Percentiles rank a stretch among this genome's conserved stretches.
phyloP scores from a whole-genome alignment of 2,329 filamentous ascomycete genomes.

The Phoma sp. region DNA sequence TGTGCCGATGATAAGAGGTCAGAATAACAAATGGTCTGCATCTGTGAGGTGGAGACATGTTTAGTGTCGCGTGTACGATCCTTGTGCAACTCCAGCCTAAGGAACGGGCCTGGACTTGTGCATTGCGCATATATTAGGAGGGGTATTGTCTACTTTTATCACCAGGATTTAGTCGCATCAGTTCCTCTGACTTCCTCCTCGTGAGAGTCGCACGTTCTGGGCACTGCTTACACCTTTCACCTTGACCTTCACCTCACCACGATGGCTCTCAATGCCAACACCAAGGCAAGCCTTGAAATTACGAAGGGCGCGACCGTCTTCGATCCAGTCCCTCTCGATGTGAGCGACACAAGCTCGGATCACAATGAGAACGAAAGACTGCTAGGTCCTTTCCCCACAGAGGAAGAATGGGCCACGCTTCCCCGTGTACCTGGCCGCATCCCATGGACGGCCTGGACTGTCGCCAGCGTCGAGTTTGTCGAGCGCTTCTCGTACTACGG shows the following conservation, averaged over 20 bases:
- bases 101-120: slow-evolving; percentile 14
- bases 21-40: slow-evolving; percentile 12
- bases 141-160: slow-evolving; percentile 4
- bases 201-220: slow-evolving; percentile 2
- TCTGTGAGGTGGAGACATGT: slow-evolving; percentile 4
- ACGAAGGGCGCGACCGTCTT: slow-evolving; percentile 38
- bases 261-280: slow-evolving; percentile 33
- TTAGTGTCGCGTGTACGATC: slow-evolving; percentile 18
- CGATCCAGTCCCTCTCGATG: slow-evolving; percentile 36
- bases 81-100: slow-evolving; percentile 21
- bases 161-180: slow-evolving; percentile 13
- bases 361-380: slow-evolving; percentile 30
- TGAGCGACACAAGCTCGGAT: slow-evolving; percentile 28
- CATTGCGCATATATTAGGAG: slow-evolving; percentile 26
- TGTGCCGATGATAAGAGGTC: slow-evolving; percentile 22
- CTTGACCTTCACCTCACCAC: background rate
- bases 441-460: slow-evolving; percentile 46
- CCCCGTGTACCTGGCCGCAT: slow-evolving; percentile 45
- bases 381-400: slow-evolving; percentile 39
- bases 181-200: slow-evolving; percentile 12
- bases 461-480: slow-evolving; percentile 45
- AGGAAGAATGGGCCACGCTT: slow-evolving; percentile 46
- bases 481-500: slow-evolving; percentile 49
- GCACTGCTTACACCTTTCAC: background rate
- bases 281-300: slow-evolving; percentile 41